Evolutionary conservation across 2,329 filamentous ascomycete genomes (phyloP), one percentile per base, ranked within the genome.

Genomic region (Alternaria gaisen): DNA sequence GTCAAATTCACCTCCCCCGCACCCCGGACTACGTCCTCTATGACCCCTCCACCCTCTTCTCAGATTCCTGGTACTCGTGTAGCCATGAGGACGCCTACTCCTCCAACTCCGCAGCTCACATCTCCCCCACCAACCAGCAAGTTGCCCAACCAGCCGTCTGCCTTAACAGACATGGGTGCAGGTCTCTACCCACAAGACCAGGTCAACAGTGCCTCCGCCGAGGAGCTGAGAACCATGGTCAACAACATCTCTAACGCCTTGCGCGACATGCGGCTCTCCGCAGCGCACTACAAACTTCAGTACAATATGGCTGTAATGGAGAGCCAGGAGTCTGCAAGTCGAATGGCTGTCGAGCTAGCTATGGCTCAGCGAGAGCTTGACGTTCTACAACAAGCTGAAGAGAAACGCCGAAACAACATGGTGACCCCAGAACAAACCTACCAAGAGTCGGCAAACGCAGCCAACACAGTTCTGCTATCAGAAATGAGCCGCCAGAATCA

Each of bases 341-440:
- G 93, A 26, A 93, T 94, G 68, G 91, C 90, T 36, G 94, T 97
- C 5, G 94, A 97, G 79, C 91, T 97, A 71, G 91, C 95, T 66
- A 94, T 97, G 87, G 91, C 90, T n/a, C 88, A 92, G 64, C 87
- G 91, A 22, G 93, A 97, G 79, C 90, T 97, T 20, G 91, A 97
- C 63, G 91, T 94, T 12, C 82, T 97, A 28, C 90, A 93, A 61
- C 85, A 86, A 63, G 88, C 89, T 14, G 91, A 95, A 73, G 87
- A 91, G 74, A 86, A 88, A 53, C 86, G 86, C 53, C 88, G 84
- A 46, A 83, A 82, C 22, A 85, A 88, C 60, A 80, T 86, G 58
- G 84, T 81, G 66, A 80, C 80, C 7, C 83, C 81, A 20, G 82
- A 84, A 4, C 85, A 88, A 52, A 83, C 84, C 22, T 82, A 85